Conservation (phyloP, 2,329 filamentous ascomycete species). For the Rhynchosporium graminicola region DNA sequence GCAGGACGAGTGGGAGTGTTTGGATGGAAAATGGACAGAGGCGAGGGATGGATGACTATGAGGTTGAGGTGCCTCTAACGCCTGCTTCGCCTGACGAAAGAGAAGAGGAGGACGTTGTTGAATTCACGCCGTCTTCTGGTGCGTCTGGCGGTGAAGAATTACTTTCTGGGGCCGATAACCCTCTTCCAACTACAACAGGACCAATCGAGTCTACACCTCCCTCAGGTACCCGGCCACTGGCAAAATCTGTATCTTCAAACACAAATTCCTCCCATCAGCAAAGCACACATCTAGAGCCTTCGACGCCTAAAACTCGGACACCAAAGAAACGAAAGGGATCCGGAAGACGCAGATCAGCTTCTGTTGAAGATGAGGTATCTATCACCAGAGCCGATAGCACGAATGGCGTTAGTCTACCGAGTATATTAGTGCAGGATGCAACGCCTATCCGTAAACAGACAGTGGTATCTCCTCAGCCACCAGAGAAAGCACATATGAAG, state of each 20-base stretch:
- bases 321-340: conserved; percentile 17
- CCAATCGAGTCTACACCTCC: background rate
- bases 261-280: background rate
- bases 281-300: conserved; percentile 1
- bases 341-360: conserved; percentile 1
- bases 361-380: conserved; percentile 4
- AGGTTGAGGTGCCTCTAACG: conserved; percentile 29
- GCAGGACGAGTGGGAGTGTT: conserved; percentile 10
- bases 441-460: background rate
- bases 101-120: conserved; percentile 20
- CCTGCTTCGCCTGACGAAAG: conserved; percentile 32
- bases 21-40: conserved; percentile 28
- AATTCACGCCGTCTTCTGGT: conserved; percentile 21
- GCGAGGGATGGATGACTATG: conserved; percentile 27
- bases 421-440: background rate
- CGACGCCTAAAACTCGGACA: conserved; percentile 2
- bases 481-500: background rate
- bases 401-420: background rate
- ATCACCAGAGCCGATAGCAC: background rate
- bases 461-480: background rate
- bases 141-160: conserved; percentile 20
- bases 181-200: background rate
- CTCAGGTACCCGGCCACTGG: background rate
- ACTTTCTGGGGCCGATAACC: background rate
- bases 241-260: background rate